A percentile compares a stretch with the other conserved stretches of the same genome.
Conservation (phyloP, 192 early-diverging fungal genomes). For the Thamnidium elegans region DNA sequence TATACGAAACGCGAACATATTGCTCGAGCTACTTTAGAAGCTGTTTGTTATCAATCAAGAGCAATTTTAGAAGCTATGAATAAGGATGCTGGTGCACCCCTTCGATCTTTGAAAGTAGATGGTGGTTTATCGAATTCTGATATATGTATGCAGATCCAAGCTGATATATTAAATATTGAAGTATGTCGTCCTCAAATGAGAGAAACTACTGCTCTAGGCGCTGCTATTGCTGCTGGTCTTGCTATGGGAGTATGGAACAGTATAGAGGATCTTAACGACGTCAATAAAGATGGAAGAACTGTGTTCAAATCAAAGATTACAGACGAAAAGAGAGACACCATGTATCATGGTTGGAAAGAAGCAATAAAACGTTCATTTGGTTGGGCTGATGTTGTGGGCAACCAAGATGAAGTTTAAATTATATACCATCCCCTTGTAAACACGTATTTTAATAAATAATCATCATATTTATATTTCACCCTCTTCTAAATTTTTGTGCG, state of each 20-base stretch:
- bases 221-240: constrained; percentile 86
- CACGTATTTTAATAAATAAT: too few relatives aligned
- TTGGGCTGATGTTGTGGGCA: constrained; percentile 42
- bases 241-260: constrained; percentile 64
- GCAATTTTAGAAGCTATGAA: constrained; percentile 91
- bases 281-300: constrained; percentile 48
- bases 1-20: constrained; percentile 84
- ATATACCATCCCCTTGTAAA: too few relatives aligned
- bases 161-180: constrained; percentile 76
- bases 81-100: constrained; percentile 62
- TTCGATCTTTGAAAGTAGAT: constrained; percentile 83
- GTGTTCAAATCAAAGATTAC: constrained; percentile 47
- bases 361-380: constrained; percentile 68
- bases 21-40: constrained; percentile 84
- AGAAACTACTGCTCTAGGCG: constrained; percentile 90
- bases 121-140: constrained; percentile 94
- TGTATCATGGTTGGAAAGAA: constrained; percentile 69
- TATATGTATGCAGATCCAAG: constrained; percentile 89
- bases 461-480: too few relatives aligned
- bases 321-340: constrained; percentile 54
- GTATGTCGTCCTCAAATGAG: constrained; percentile 83
- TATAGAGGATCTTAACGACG: constrained; percentile 50
- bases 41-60: constrained; percentile 86
- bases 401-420: neutral
- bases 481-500: too few relatives aligned